Evolutionary conservation across 2,329 filamentous ascomycete genomes (phyloP).

Genomic region (Aspergillus japonicus): DNA sequence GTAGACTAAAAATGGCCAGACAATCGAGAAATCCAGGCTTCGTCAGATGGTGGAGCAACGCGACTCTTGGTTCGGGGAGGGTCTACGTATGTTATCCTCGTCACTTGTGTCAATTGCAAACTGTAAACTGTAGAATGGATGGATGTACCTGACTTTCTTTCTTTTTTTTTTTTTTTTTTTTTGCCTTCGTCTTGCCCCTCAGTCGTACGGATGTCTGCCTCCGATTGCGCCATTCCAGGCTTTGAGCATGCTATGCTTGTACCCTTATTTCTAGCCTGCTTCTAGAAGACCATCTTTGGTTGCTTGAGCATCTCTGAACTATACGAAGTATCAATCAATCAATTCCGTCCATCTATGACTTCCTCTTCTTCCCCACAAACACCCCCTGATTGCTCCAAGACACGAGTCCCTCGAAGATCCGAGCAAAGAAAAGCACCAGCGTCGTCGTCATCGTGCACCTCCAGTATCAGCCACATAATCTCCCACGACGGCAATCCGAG

Average conservation of each 20-base stretch:
- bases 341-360: neutral
- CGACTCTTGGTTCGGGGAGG: conserved; percentile 10
- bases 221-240: neutral
- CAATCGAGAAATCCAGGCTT: conserved; percentile 4
- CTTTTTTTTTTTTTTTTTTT: neutral
- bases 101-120: neutral
- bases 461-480: conserved; percentile 6
- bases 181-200: neutral
- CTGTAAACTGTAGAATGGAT: too few species aligned
- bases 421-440: neutral
- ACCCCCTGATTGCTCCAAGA: neutral
- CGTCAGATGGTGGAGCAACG: conserved; percentile 17
- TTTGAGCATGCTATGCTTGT: conserved; percentile 2
- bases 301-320: neutral
- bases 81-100: conserved; percentile 14
- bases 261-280: neutral
- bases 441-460: conserved; percentile 4
- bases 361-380: neutral
- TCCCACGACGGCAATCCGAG: neutral
- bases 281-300: neutral
- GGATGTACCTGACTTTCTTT: neutral
- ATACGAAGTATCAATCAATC: neutral
- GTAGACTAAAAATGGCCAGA: conserved; percentile 10
- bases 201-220: neutral
- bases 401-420: conserved; percentile 2